Evolutionary conservation across 805 yeast genomes (phyloP).

Genomic region (Barnettozyma pratensis): DNA sequence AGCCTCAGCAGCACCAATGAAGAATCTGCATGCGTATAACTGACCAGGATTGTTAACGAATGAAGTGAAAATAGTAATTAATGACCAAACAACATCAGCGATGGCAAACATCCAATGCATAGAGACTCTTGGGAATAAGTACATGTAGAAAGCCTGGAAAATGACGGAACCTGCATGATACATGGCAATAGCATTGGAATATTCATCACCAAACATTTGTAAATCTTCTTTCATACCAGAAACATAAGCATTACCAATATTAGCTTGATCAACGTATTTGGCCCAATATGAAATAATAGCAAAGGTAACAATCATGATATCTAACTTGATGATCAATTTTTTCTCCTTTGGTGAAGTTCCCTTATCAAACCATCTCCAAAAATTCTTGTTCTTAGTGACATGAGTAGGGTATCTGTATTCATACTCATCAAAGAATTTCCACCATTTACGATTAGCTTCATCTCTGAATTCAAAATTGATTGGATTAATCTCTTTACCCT

Average conservation of each 20-base stretch:
- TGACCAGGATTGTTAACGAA: neutral
- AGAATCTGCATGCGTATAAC: constrained; percentile 5
- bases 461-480: constrained; percentile 29
- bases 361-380: constrained; percentile 54
- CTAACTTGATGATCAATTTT: constrained; percentile 42
- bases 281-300: constrained; percentile 64
- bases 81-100: constrained; percentile 6
- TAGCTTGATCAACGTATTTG: constrained; percentile 37
- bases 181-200: constrained; percentile 52
- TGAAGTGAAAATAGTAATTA: constrained; percentile 4
- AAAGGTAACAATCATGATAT: constrained; percentile 44
- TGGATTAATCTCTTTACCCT: constrained; percentile 1
- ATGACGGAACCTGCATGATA: constrained; percentile 56
- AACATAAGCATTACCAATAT: constrained; percentile 39
- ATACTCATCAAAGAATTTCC: constrained; percentile 47
- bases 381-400: constrained; percentile 31
- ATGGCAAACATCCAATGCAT: constrained; percentile 33
- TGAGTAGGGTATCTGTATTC: constrained; percentile 46
- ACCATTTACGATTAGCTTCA: constrained; percentile 38
- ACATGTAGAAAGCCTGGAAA: constrained; percentile 60
- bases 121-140: constrained; percentile 48
- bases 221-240: constrained; percentile 43
- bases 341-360: constrained; percentile 41
- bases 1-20: constrained; percentile 13
- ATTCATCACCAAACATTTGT: constrained; percentile 49